Conservation (phyloP, 208 protist genomes). For the Herpetomonas tarakana region DNA sequence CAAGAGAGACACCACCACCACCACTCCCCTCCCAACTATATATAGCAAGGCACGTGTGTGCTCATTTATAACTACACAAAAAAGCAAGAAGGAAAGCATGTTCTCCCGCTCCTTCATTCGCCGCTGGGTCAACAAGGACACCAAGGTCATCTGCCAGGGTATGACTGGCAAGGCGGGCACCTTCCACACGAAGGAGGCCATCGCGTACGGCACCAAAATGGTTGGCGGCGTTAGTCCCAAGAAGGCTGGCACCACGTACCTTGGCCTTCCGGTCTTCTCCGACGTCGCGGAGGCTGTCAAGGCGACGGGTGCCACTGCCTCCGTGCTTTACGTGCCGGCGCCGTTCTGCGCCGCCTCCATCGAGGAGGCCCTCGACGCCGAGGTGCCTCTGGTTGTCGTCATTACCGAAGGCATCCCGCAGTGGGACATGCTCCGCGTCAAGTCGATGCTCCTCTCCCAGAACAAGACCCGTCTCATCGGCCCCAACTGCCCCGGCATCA, state of each 20-base stretch:
- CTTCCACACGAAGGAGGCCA: slow-evolving; percentile 97
- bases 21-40: too few relatives aligned
- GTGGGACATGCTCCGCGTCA: slow-evolving; percentile 97
- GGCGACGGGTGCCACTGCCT: slow-evolving; percentile 92
- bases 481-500: slow-evolving; percentile 99
- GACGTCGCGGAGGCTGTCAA: slow-evolving; percentile 88
- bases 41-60: too few relatives aligned
- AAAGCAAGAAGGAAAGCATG: slow-evolving; percentile 26
- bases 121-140: slow-evolving; percentile 92
- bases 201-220: slow-evolving; percentile 98
- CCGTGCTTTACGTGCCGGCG: slow-evolving; percentile 98
- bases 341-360: slow-evolving; percentile 94
- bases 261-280: slow-evolving; percentile 96
- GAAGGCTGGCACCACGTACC: slow-evolving; percentile 94
- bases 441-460: slow-evolving; percentile 90
- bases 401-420: slow-evolving; percentile 99
- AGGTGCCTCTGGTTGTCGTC: slow-evolving; percentile 96
- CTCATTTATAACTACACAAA: too few relatives aligned
- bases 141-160: slow-evolving; percentile 98
- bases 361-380: slow-evolving; percentile 96
- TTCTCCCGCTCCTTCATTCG: slow-evolving; percentile 56
- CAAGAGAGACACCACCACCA: too few relatives aligned
- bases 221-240: slow-evolving; percentile 97
- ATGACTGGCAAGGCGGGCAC: slow-evolving; percentile 99
- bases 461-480: slow-evolving; percentile 96